A percentile compares a stretch with the other conserved stretches of the same genome.
Conservation (phyloP, 192 early-diverging fungal species). For the Coemansia sp. region DNA sequence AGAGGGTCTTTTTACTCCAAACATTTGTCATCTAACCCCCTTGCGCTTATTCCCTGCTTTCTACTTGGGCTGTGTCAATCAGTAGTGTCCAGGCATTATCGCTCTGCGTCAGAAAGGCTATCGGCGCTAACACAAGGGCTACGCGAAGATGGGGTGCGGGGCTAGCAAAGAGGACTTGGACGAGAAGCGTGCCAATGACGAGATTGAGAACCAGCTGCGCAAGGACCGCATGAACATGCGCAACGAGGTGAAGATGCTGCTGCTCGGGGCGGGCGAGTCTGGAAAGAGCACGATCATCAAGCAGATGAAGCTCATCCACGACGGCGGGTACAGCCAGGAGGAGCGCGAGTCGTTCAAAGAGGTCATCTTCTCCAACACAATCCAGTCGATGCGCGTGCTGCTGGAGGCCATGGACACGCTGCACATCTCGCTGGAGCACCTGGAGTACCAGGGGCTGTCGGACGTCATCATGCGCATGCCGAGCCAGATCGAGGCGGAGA, state of each 20-base stretch:
- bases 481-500: conserved; percentile 77
- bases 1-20: not conserved
- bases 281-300: conserved; percentile 95
- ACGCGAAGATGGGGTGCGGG: conserved; percentile 83
- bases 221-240: conserved; percentile 53
- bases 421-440: conserved; percentile 67
- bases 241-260: conserved; percentile 58
- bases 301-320: conserved; percentile 97
- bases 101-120: not conserved
- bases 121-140: not conserved
- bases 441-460: conserved; percentile 68
- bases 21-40: conserved; percentile 2
- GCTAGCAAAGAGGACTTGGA: conserved; percentile 83
- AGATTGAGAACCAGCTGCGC: conserved; percentile 56
- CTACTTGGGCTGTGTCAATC: not conserved
- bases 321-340: conserved; percentile 83
- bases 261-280: conserved; percentile 85
- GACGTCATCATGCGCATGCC: conserved; percentile 78
- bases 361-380: conserved; percentile 83
- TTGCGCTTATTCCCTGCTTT: not conserved
- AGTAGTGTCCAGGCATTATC: not conserved
- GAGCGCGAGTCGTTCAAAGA: conserved; percentile 71
- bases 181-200: conserved; percentile 64
- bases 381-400: conserved; percentile 79
- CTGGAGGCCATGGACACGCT: conserved; percentile 71